Percentiles rank a stretch among this genome's conserved stretches.
phyloP scores from a whole-genome alignment of 768 basidiomycete species.

The Termitomyces eurrhizus region DNA sequence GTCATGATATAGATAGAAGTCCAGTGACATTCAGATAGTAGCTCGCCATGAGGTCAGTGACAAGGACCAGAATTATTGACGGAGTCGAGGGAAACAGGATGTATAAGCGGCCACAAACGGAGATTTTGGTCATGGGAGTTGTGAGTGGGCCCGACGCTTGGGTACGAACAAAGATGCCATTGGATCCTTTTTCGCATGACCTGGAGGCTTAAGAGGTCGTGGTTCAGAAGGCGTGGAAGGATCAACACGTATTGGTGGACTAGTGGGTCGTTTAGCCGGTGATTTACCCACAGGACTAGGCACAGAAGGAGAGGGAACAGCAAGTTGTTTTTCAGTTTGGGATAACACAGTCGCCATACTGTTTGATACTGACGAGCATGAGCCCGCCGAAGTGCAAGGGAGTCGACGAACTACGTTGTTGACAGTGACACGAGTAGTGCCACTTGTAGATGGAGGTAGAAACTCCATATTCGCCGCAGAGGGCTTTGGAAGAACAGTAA shows the following conservation, averaged over 20 bases:
- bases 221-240: conserved; percentile 19
- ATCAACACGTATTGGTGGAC: conserved; percentile 11
- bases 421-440: conserved; percentile 44
- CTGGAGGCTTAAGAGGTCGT: conserved; percentile 32
- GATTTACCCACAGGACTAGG: conserved; percentile 7
- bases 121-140: conserved; percentile 36
- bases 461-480: conserved; percentile 31
- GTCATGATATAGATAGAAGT: background rate
- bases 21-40: background rate
- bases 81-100: background rate
- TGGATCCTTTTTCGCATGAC: conserved; percentile 56
- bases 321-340: conserved; percentile 13
- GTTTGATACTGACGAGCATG: conserved; percentile 2
- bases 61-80: too few relatives aligned
- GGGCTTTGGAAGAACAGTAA: conserved; percentile 36
- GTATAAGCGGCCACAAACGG: background rate
- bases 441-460: conserved; percentile 24
- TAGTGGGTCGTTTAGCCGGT: conserved; percentile 6
- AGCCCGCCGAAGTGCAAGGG: conserved; percentile 19
- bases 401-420: conserved; percentile 43
- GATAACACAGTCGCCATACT: conserved; percentile 3
- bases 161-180: conserved; percentile 67
- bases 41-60: background rate
- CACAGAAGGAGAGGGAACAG: conserved; percentile 13
- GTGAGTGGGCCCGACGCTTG: conserved; percentile 64